These are phyloP conservation scores for Triticum timopheevii DNA, from an alignment of 176 grass and related monocot species.

Conservation along the genomic window DNA sequence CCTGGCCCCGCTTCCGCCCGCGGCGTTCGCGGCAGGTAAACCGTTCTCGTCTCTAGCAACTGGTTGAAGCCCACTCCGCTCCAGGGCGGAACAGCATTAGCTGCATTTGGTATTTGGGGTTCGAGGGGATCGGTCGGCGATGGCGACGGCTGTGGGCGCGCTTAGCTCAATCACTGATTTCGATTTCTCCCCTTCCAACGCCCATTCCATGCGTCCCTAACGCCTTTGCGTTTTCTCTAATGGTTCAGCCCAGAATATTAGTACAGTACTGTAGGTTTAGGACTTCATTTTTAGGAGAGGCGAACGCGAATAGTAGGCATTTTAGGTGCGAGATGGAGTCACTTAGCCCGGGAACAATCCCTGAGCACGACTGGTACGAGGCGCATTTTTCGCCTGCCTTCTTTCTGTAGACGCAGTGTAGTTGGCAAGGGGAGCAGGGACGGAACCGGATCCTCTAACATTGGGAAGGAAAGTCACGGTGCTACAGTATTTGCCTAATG, in stretches of 20 bases:
- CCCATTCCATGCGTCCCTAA: not conserved
- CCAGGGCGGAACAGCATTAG: not conserved
- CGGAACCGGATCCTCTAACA: too few relatives aligned
- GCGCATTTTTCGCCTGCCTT: not conserved
- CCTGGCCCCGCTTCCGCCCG: slow-evolving; percentile 15
- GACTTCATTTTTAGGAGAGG: not conserved
- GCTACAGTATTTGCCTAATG: too few relatives aligned
- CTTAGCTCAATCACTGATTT: not conserved
- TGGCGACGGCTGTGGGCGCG: not conserved
- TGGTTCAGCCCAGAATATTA: slow-evolving; percentile 16
- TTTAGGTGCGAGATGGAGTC: not conserved
- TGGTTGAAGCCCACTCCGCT: not conserved
- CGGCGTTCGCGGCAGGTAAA: slow-evolving; percentile 66
- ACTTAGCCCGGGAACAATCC: not conserved
- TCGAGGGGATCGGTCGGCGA: not conserved
- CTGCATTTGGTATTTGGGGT: not conserved
- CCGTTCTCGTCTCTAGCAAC: not conserved
- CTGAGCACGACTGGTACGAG: not conserved
- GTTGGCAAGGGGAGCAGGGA: not conserved
- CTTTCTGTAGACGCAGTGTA: not conserved
- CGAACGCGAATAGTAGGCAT: not conserved
- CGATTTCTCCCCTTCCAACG: not conserved
- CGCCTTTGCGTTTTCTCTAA: not conserved
- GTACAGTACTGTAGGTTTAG: not conserved
- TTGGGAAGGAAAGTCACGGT: too few relatives aligned